Conservation (phyloP, 208 protist species). For the Acanthamoeba quina region DNA sequence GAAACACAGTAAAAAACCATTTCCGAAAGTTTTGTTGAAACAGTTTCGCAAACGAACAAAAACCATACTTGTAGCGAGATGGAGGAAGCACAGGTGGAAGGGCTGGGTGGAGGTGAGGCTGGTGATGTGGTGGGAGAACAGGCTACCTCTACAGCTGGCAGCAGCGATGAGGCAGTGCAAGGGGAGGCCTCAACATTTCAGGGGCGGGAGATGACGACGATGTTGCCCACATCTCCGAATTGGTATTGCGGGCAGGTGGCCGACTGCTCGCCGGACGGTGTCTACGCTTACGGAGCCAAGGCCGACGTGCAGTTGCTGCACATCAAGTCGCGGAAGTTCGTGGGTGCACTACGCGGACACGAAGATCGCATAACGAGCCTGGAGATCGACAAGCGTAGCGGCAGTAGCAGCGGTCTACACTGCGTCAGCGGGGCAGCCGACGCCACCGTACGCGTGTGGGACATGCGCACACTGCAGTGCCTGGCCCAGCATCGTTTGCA, state of each 20-base stretch:
- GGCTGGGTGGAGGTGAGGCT: no score
- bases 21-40: no score
- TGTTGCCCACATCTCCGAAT: conserved; percentile 61
- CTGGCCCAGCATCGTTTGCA: conserved; percentile 36
- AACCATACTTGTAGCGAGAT: no score
- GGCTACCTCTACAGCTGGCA: no score
- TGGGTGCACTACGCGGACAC: conserved; percentile 36
- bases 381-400: not conserved
- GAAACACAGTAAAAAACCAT: no score
- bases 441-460: conserved; percentile 35
- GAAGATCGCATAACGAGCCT: conserved; percentile 54
- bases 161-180: no score
- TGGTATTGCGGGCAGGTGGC: conserved; percentile 59
- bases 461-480: conserved; percentile 24
- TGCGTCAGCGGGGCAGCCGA: conserved; percentile 51
- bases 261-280: not conserved
- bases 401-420: not conserved
- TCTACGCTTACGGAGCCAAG: conserved; percentile 63
- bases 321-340: conserved; percentile 28
- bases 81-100: no score
- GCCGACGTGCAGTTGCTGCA: conserved; percentile 50
- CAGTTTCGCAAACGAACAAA: no score
- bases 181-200: no score
- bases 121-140: no score
- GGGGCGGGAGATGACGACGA: conserved; percentile 24